A percentile compares a stretch with the other conserved stretches of the same genome.
Evolutionary conservation across 345 rosid genomes (phyloP).

Genomic region (Nephelium lappaceum): DNA sequence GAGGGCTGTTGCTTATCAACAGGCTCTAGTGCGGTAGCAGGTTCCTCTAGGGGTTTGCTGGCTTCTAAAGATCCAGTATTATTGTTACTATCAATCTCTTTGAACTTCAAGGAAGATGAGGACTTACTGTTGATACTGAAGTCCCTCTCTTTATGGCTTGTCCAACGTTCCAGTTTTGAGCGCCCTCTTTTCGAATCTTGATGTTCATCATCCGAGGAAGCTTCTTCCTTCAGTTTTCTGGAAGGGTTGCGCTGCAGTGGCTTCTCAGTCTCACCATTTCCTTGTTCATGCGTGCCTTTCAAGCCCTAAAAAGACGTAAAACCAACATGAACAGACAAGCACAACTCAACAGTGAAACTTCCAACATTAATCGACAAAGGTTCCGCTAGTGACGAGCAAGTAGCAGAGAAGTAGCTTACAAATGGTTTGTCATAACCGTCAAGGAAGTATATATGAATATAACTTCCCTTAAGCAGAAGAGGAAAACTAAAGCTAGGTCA

Average conservation of each 20-base stretch:
- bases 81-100: conserved; percentile 53
- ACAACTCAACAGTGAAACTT: conserved; percentile 24
- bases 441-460: conserved; percentile 4
- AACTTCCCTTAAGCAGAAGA: background rate
- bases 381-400: conserved; percentile 3
- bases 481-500: background rate
- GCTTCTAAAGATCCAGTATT: conserved; percentile 46
- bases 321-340: conserved; percentile 39
- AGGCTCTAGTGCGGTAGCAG: conserved; percentile 39
- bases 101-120: conserved; percentile 62
- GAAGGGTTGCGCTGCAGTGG: conserved; percentile 47
- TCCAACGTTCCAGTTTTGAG: conserved; percentile 92
- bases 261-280: conserved; percentile 41
- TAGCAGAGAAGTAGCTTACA: conserved; percentile 6
- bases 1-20: conserved; percentile 40
- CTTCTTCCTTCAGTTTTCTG: conserved; percentile 60
- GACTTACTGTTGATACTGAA: conserved; percentile 53
- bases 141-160: conserved; percentile 90
- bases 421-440: background rate
- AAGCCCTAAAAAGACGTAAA: conserved; percentile 53
- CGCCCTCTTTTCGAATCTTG: conserved; percentile 81
- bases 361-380: conserved; percentile 1
- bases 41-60: conserved; percentile 35
- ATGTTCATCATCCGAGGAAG: conserved; percentile 78
- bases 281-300: conserved; percentile 48